Evolutionary conservation across 2,329 filamentous ascomycete species (phyloP), one percentile per base, ranked within the genome.

Genomic region (Exserohilum turcica): DNA sequence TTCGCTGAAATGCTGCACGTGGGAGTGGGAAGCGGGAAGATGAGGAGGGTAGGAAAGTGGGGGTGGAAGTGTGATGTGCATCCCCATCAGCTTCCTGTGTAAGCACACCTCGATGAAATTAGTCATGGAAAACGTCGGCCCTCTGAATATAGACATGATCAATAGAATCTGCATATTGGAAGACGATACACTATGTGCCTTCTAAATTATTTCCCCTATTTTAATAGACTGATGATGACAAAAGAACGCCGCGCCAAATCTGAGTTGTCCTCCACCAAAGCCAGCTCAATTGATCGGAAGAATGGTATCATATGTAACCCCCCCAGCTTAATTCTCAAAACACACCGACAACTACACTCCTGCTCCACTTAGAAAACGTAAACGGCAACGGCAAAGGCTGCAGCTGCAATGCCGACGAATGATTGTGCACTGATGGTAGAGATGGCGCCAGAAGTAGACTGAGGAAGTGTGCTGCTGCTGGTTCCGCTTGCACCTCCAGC

Each of bases 401-500:
- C 70, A 9, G 65, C 59, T 43, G 64, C 61, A 15, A 72, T 37
- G 27, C 69, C 63, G 21, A 72, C 48, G 49, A 67, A 44, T 3
- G 64, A 67, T 44, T 70, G 65, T 29, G 51, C 53, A 28, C 52
- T 50, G 38, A 68, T 48, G 16, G 54, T 52, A 12, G 69, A 50
- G n/a, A 70, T 66, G 15, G 54, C 60, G 54, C 68, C 70, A 55
- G 50, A 54, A 29, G 65, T 66, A 32, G 63, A 54, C 52, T 72
- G 61, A 2, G 69, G 62, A 12, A 68, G 65, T 13, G 35, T 50
- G 29, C 39, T 36, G 33, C 49, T 59, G 15, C 51, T 51, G 18
- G 57, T 56, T 32, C 57, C 52, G 9, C 52, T 57, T 24, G 53
- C 53, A 24, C 49, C 54, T 4, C 48, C 48, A 32, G 48, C 54